Conservation (phyloP, 139 green algal species). For the Closterium sp. region DNA sequence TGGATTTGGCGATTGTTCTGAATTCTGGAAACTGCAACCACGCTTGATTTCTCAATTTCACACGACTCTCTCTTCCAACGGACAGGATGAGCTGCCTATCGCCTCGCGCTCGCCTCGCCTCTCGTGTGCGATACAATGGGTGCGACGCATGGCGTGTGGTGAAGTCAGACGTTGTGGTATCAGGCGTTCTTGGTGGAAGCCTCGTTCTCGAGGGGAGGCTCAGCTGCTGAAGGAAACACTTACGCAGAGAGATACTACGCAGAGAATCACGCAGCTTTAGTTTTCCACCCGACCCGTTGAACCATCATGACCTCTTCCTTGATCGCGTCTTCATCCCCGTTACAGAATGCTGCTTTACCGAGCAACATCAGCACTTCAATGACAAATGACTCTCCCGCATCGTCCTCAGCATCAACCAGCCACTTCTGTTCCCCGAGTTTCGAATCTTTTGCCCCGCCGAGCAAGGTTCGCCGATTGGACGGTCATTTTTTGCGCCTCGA, state of each 20-base stretch:
- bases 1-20: neutral
- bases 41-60: neutral
- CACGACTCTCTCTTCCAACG: neutral
- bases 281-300: neutral
- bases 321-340: neutral
- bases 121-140: neutral
- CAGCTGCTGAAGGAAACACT: neutral
- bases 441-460: neutral
- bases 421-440: neutral
- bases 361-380: neutral
- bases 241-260: neutral
- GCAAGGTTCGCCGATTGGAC: neutral
- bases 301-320: neutral
- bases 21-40: neutral
- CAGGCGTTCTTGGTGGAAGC: neutral
- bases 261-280: too few relatives aligned
- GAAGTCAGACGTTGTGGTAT: neutral
- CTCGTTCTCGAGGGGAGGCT: neutral
- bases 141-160: neutral
- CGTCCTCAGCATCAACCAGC: neutral
- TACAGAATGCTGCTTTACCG: neutral
- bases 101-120: neutral
- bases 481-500: neutral
- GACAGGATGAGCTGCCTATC: neutral
- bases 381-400: neutral